These are phyloP conservation scores for Phytophthora gonapodyides DNA, from an alignment of 352 stramenopile species.

Conservation along the genomic window DNA sequence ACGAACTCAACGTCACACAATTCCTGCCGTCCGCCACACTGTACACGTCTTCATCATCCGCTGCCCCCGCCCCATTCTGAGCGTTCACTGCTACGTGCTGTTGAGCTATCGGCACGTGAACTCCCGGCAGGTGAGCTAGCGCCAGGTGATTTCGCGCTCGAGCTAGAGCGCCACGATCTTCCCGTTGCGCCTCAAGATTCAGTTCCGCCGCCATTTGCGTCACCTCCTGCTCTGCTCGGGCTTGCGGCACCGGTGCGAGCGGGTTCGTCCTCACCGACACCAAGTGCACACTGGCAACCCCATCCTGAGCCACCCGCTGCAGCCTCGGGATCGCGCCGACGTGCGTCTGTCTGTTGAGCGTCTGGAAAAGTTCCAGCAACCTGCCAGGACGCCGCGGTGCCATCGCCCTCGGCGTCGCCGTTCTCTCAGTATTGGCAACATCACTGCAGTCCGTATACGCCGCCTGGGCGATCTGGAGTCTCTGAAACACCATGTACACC, in stretches of 20 bases:
- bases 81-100: slow-evolving; percentile 10
- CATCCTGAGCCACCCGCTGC: slow-evolving; percentile 2
- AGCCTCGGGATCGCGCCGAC: slow-evolving; percentile 8
- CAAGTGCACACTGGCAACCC: slow-evolving; percentile 35
- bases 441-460: slow-evolving; percentile 15
- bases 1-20: slow-evolving; percentile 43
- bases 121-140: background rate
- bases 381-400: slow-evolving; percentile 24
- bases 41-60: slow-evolving; percentile 47
- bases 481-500: slow-evolving; percentile 75
- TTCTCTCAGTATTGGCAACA: background rate
- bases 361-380: slow-evolving; percentile 26
- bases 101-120: slow-evolving; percentile 1
- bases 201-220: slow-evolving; percentile 21
- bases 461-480: slow-evolving; percentile 42
- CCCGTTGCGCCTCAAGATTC: slow-evolving; percentile 10
- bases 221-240: slow-evolving; percentile 14
- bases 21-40: slow-evolving; percentile 44
- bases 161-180: slow-evolving; percentile 6
- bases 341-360: slow-evolving; percentile 17
- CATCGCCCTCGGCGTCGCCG: background rate
- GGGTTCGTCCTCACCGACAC: slow-evolving; percentile 21
- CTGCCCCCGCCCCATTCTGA: slow-evolving; percentile 23
- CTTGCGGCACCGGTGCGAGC: background rate
- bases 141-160: slow-evolving; percentile 5